Evolutionary conservation across 2,329 filamentous ascomycete genomes (phyloP).

Genomic region (Trichophaea hybrida): DNA sequence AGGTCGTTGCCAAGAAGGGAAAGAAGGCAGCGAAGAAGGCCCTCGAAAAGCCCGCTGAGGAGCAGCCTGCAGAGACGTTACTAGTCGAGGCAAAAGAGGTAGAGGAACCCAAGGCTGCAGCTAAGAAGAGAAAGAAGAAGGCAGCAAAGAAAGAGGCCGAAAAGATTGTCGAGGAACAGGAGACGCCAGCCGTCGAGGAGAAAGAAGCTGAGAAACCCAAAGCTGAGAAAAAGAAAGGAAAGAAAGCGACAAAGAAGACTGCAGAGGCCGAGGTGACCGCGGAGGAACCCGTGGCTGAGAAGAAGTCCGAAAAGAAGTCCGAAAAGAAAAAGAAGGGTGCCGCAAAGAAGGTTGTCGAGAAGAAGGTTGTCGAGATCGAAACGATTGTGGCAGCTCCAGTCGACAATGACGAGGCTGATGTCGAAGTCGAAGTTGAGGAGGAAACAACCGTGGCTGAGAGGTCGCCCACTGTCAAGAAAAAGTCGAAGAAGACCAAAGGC

Average conservation of each 20-base stretch:
- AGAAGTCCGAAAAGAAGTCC: slow-evolving; percentile 36
- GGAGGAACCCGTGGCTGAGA: slow-evolving; percentile 27
- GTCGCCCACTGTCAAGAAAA: not conserved
- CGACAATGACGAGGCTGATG: not conserved
- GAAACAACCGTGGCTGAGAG: slow-evolving; percentile 1
- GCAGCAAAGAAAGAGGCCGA: slow-evolving; percentile 1
- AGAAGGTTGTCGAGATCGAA: slow-evolving; percentile 3
- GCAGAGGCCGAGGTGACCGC: not conserved
- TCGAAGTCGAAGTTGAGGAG: not conserved
- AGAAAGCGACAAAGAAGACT: slow-evolving; percentile 25
- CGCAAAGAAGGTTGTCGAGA: slow-evolving; percentile 4
- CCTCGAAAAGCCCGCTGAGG: slow-evolving; percentile 15
- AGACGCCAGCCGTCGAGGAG: slow-evolving; percentile 32
- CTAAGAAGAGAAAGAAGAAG: slow-evolving; percentile 32
- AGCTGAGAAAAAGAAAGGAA: slow-evolving; percentile 33
- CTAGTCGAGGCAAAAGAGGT: not conserved
- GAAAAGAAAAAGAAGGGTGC: slow-evolving; percentile 4
- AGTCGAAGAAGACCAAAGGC: not conserved
- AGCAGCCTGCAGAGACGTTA: not conserved
- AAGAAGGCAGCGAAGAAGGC: slow-evolving; percentile 26
- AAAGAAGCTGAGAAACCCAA: slow-evolving; percentile 30
- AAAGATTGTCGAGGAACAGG: not conserved
- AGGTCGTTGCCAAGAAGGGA: not conserved
- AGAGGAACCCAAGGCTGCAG: not conserved
- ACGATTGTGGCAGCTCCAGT: not conserved